Conservation (phyloP, 2,329 filamentous ascomycete genomes). For the Chaetomiaceae sp. region DNA sequence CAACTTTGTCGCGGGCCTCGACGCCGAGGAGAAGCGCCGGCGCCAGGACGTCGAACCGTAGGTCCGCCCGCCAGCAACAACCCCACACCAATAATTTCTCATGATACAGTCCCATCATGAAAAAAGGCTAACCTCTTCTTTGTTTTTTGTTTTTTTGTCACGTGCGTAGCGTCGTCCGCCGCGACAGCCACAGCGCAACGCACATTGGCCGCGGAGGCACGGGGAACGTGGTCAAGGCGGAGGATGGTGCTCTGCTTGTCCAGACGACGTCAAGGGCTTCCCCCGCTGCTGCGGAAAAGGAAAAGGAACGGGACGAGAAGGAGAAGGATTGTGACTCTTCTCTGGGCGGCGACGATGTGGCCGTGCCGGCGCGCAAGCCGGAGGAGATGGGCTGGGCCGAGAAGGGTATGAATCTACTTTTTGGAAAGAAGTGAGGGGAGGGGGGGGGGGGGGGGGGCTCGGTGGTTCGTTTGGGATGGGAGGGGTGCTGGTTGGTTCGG, state of each 20-base stretch:
- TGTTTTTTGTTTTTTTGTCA: no score
- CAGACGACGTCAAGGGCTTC: no score
- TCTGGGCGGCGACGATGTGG: background rate
- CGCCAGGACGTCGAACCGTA: constrained; percentile 79
- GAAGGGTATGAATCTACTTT: constrained; percentile 27
- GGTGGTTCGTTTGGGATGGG: background rate
- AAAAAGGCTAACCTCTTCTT: background rate
- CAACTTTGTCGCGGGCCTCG: constrained; percentile 75
- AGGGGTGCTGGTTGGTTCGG: background rate
- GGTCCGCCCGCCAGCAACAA: constrained; percentile 33
- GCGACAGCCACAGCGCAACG: constrained; percentile 53
- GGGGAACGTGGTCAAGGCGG: constrained; percentile 59
- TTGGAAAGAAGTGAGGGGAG: constrained; percentile 25
- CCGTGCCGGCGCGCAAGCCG: constrained; percentile 8
- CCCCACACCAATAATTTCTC: no score
- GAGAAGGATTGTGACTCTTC: constrained; percentile 33
- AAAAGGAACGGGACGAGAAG: background rate
- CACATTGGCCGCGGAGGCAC: constrained; percentile 72
- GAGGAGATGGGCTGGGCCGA: constrained; percentile 23
- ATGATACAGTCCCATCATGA: background rate
- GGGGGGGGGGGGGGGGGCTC: no score
- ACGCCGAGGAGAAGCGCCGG: constrained; percentile 68
- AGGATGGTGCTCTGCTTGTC: background rate
- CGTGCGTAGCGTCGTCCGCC: constrained; percentile 51
- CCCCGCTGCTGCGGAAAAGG: background rate